Evolutionary conservation across 164 flowering plant genomes (phyloP).

Genomic region (Platanus orientalis): DNA sequence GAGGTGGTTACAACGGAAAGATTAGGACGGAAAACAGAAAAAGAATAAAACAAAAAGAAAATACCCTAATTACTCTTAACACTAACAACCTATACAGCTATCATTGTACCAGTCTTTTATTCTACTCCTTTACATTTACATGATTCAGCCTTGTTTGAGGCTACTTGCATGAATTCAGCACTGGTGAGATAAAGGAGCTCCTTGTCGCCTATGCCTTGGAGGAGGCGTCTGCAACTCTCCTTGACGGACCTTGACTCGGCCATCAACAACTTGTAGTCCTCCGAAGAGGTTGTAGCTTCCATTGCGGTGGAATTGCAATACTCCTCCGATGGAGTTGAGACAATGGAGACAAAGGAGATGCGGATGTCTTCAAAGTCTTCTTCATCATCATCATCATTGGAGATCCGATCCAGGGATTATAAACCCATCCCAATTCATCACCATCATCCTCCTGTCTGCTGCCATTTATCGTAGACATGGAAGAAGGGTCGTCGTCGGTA

Average conservation of each 20-base stretch:
- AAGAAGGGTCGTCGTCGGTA: too few species aligned
- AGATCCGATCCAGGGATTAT: slow-evolving; percentile 55
- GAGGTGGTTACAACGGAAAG: too few species aligned
- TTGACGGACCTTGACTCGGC: slow-evolving; percentile 60
- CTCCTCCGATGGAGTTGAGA: slow-evolving; percentile 25
- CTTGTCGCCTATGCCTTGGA: slow-evolving; percentile 52
- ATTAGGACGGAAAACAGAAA: too few species aligned
- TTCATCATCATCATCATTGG: slow-evolving; percentile 61
- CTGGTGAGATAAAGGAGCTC: slow-evolving; percentile 34
- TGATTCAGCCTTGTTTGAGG: slow-evolving; percentile 14
- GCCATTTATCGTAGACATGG: too few species aligned
- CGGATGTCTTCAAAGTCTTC: slow-evolving; percentile 62
- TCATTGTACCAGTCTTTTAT: too few species aligned
- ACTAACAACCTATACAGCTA: too few species aligned
- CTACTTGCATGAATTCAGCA: slow-evolving; percentile 17
- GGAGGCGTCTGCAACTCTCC: slow-evolving; percentile 66
- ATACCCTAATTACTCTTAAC: too few species aligned
- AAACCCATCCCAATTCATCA: slow-evolving; percentile 64
- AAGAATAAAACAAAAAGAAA: too few species aligned
- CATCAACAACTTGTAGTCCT: slow-evolving; percentile 71
- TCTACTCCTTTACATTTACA: too few species aligned
- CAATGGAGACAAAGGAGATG: slow-evolving; percentile 57
- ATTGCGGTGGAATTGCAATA: slow-evolving; percentile 9
- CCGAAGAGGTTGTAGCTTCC: slow-evolving; percentile 11
- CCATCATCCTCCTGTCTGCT: slow-evolving; percentile 37